A percentile compares a stretch with the other conserved stretches of the same genome.
Evolutionary conservation across 495 filamentous ascomycete species (phyloP).

Genomic region (Penicillium desertorum): DNA sequence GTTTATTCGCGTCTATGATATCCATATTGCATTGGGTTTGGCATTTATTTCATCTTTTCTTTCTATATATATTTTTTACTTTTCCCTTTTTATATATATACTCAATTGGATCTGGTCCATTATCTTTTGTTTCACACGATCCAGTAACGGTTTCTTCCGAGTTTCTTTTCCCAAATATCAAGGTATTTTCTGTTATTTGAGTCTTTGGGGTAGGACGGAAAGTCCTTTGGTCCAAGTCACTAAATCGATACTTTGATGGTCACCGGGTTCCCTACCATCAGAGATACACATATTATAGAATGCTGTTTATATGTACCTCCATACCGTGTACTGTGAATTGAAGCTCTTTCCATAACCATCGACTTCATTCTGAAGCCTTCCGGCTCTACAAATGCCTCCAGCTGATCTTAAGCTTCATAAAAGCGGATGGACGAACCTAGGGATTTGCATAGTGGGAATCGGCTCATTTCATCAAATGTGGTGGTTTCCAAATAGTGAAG

Average conservation of each 20-base stretch:
- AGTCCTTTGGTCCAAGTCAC: background rate
- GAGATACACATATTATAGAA: background rate
- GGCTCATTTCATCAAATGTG: too few relatives aligned
- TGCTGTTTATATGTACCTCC: too few relatives aligned
- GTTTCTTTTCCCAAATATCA: background rate
- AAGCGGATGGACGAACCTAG: too few relatives aligned
- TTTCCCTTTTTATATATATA: background rate
- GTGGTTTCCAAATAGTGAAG: too few relatives aligned
- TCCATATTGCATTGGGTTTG: conserved; percentile 30
- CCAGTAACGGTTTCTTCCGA: background rate
- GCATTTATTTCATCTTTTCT: conserved; percentile 3
- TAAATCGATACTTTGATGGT: background rate
- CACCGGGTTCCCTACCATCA: background rate
- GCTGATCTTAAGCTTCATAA: too few relatives aligned
- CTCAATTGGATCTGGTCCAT: background rate
- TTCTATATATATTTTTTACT: background rate
- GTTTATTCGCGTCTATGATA: conserved; percentile 27
- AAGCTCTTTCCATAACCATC: too few relatives aligned
- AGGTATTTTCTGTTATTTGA: conserved; percentile 1
- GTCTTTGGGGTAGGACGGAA: conserved; percentile 23
- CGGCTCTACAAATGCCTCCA: too few relatives aligned
- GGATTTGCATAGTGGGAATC: too few relatives aligned
- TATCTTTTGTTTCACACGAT: background rate
- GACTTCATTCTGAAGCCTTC: too few relatives aligned
- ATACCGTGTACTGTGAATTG: too few relatives aligned